A percentile compares a stretch with the other conserved stretches of the same genome.
These are phyloP conservation scores for Chlorella ohadii DNA, from an alignment of 139 green algal genomes.

Conservation along the genomic window DNA sequence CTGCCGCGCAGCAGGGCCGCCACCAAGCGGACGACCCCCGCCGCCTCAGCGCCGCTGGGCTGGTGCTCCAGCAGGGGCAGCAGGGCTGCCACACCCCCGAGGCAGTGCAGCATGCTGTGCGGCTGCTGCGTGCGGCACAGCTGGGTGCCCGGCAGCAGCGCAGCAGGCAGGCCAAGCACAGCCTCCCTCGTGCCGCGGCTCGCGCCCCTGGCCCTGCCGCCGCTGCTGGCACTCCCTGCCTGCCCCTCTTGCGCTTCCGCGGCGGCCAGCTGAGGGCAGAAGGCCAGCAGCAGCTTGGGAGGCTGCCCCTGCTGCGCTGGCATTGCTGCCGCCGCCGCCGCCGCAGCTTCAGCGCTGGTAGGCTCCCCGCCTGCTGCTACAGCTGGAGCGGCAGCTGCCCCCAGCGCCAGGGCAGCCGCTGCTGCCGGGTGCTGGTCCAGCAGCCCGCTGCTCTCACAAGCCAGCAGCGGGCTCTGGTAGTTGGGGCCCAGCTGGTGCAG, in stretches of 20 bases:
- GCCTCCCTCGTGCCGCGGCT: slow-evolving; percentile 1
- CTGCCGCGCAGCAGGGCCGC: slow-evolving; percentile 46
- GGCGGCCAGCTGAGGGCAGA: slow-evolving; percentile 8
- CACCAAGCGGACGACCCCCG: slow-evolving; percentile 34
- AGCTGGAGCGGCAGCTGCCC: not conserved
- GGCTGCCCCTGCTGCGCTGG: not conserved
- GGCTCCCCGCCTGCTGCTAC: not conserved
- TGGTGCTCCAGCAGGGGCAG: slow-evolving; percentile 50
- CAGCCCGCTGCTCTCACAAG: slow-evolving; percentile 37
- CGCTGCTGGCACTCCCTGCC: too few relatives aligned
- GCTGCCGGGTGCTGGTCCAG: slow-evolving; percentile 42
- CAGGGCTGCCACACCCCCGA: slow-evolving; percentile 55
- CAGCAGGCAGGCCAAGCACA: slow-evolving; percentile 33
- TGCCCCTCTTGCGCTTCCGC: not conserved
- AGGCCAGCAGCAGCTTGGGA: slow-evolving; percentile 12
- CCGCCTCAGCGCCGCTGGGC: slow-evolving; percentile 7
- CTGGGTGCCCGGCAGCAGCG: slow-evolving; percentile 48
- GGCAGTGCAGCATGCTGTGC: slow-evolving; percentile 58
- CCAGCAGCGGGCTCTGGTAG: slow-evolving; percentile 49
- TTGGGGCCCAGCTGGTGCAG: slow-evolving; percentile 47
- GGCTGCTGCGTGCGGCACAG: slow-evolving; percentile 57
- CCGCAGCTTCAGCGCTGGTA: not conserved
- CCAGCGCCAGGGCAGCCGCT: slow-evolving; percentile 21
- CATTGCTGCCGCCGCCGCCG: not conserved
- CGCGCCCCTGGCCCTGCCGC: not conserved